These are phyloP conservation scores for Saccharomycopsis sp. DNA, from an alignment of 805 yeast genomes.

Conservation along the genomic window DNA sequence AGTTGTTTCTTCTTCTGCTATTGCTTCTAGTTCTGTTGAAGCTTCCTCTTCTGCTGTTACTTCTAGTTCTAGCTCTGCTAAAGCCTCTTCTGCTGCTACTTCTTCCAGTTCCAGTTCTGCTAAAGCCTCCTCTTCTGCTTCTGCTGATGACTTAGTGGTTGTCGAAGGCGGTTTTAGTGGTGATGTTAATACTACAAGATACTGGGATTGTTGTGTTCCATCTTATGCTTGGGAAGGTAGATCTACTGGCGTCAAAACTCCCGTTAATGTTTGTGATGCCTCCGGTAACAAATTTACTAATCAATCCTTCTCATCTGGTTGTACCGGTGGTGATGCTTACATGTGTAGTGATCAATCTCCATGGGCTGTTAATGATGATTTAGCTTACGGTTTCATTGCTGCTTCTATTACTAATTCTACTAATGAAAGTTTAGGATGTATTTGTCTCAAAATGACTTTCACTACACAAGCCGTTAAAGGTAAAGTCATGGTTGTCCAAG, in stretches of 20 bases:
- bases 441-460: conserved; percentile 10
- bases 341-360: conserved; percentile 14
- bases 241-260: neutral
- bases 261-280: conserved; percentile 12
- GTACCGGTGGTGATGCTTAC: conserved; percentile 10
- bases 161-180: conserved; percentile 9
- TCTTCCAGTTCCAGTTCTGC: neutral
- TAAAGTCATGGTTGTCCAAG: conserved; percentile 13
- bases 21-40: no score
- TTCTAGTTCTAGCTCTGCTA: no score
- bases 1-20: no score
- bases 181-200: conserved; percentile 7
- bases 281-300: conserved; percentile 4
- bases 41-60: no score
- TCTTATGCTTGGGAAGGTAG: conserved; percentile 11
- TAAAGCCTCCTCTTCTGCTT: neutral
- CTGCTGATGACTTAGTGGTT: neutral
- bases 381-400: conserved; percentile 12
- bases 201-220: conserved; percentile 16
- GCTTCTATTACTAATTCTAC: conserved; percentile 3
- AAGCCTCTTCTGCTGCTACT: no score
- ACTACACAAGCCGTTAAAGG: conserved; percentile 3
- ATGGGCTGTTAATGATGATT: conserved; percentile 1
- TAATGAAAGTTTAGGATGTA: conserved; percentile 3
- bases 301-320: conserved; percentile 7